Evolutionary conservation across 140 eudicot genomes (phyloP).

Genomic region (Cichorium intybus): DNA sequence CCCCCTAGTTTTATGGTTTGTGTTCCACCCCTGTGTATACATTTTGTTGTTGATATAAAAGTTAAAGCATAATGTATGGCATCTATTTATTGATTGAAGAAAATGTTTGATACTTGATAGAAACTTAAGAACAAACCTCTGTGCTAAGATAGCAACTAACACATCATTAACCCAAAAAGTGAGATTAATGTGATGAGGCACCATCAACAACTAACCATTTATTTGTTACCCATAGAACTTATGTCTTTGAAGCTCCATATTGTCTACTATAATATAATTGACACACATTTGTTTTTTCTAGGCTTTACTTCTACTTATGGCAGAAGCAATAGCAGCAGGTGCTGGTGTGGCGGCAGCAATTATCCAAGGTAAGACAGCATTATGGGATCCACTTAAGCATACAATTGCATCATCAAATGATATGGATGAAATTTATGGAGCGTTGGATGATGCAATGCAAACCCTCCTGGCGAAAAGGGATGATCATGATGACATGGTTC

Average conservation of each 20-base stretch:
- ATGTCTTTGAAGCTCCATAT: background rate
- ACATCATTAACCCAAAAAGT: background rate
- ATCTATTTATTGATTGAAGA: too few species aligned
- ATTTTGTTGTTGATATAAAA: background rate
- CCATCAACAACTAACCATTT: background rate
- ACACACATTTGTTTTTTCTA: constrained; percentile 2
- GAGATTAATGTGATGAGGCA: background rate
- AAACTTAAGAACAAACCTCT: background rate
- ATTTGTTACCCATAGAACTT: background rate
- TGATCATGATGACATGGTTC: constrained; percentile 14
- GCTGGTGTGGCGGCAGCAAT: constrained; percentile 17
- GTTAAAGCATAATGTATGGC: too few species aligned
- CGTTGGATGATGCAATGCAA: constrained; percentile 11
- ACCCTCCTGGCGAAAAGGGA: constrained; percentile 5
- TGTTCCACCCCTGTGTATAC: too few species aligned
- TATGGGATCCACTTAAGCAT: constrained; percentile 27
- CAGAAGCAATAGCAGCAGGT: constrained; percentile 13
- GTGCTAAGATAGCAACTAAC: background rate
- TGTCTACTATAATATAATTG: background rate
- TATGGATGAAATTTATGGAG: constrained; percentile 8
- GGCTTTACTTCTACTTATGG: constrained; percentile 7
- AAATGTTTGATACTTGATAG: background rate
- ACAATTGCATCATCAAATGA: constrained; percentile 18
- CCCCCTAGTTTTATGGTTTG: too few species aligned
- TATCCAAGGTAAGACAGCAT: constrained; percentile 6